These are phyloP conservation scores for Diplogelasinospora grovesii DNA, from an alignment of 495 filamentous ascomycete species.

Conservation along the genomic window DNA sequence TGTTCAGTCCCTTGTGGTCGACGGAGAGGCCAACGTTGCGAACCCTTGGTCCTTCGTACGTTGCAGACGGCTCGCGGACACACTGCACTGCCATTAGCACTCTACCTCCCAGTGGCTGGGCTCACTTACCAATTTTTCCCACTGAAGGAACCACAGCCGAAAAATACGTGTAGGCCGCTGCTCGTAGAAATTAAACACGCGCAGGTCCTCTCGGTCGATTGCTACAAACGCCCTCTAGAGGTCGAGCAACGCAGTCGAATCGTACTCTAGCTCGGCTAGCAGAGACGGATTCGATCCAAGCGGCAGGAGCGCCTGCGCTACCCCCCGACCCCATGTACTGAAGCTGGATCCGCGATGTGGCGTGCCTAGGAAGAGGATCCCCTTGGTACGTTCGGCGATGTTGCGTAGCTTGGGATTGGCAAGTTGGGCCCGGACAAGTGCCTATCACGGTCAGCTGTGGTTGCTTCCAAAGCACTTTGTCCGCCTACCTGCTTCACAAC, in stretches of 20 bases:
- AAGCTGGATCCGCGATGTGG: conserved; percentile 18
- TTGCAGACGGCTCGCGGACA: conserved; percentile 11
- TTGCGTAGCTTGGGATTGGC: conserved; percentile 7
- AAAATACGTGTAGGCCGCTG: conserved; percentile 7
- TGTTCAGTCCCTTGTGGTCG: conserved; percentile 19
- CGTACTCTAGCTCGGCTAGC: conserved; percentile 14
- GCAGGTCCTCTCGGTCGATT: not conserved
- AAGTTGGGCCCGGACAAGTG: conserved; percentile 12
- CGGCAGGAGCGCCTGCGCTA: conserved; percentile 9
- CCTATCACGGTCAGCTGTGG: conserved; percentile 7
- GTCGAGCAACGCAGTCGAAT: conserved; percentile 14
- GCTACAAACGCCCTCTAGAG: conserved; percentile 9
- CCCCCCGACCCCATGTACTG: conserved; percentile 11
- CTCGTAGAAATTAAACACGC: conserved; percentile 10
- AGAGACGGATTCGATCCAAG: conserved; percentile 16
- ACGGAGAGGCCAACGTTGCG: conserved; percentile 18
- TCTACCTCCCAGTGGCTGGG: conserved; percentile 1
- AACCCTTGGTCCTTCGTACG: conserved; percentile 7
- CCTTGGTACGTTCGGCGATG: conserved; percentile 13
- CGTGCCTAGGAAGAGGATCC: conserved; percentile 18
- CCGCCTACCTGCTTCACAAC: conserved; percentile 15
- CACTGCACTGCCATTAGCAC: conserved; percentile 9
- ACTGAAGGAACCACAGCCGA: conserved; percentile 4
- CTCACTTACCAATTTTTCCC: conserved; percentile 6
- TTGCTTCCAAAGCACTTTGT: not conserved